A percentile compares a stretch with the other conserved stretches of the same genome.
phyloP scores from a whole-genome alignment of 441 rosid genomes.

The Pelargonium exstipulatum region DNA sequence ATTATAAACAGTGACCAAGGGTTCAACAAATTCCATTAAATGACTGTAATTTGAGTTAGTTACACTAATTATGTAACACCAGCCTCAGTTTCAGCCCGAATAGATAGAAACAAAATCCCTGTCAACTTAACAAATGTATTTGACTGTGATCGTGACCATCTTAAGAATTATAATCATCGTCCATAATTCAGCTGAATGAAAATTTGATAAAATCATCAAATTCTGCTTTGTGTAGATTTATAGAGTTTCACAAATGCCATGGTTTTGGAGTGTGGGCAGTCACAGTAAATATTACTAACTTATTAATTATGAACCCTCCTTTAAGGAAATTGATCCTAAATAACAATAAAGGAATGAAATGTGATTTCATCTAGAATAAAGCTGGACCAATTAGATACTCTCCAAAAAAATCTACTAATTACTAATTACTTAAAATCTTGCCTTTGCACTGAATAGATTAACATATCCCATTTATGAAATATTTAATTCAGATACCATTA shows the following conservation, averaged over 20 bases:
- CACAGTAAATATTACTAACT: background rate
- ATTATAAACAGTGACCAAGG: too few relatives aligned
- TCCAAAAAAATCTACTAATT: background rate
- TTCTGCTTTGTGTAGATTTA: background rate
- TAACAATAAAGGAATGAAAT: background rate
- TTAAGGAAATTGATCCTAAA: background rate
- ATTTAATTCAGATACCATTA: background rate
- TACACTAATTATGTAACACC: too few relatives aligned
- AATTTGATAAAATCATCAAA: background rate
- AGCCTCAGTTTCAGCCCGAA: too few relatives aligned
- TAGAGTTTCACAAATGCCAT: background rate
- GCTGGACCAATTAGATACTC: background rate
- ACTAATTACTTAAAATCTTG: background rate
- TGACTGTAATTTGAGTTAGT: too few relatives aligned
- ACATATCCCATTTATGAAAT: background rate
- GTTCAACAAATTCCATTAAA: too few relatives aligned
- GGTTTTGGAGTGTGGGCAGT: background rate
- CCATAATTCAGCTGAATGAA: too few relatives aligned
- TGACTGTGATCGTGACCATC: background rate
- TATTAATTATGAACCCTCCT: background rate
- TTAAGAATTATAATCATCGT: background rate
- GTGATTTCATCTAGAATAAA: background rate
- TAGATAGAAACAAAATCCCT: background rate
- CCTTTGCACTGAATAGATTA: background rate
- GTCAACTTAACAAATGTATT: background rate